Percentiles rank a stretch among this genome's conserved stretches.
These are phyloP conservation scores for Roridomyces roridus DNA, from an alignment of 768 basidiomycete species.

Conservation along the genomic window DNA sequence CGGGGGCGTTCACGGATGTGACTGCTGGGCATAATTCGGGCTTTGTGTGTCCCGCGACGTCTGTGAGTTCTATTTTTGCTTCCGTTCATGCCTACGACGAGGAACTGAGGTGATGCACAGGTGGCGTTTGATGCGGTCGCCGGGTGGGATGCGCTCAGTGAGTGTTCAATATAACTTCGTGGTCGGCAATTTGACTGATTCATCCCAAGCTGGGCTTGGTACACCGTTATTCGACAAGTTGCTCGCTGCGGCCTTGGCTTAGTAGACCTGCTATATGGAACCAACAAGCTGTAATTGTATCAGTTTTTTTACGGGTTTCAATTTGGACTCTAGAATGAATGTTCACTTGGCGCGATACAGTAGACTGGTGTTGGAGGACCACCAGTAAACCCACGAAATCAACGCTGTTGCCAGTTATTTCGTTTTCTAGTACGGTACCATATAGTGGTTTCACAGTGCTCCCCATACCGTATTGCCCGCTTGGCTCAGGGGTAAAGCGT, in stretches of 20 bases:
- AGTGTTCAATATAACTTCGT: too few species aligned
- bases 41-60: constrained; percentile 1
- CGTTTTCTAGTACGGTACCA: background rate
- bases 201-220: background rate
- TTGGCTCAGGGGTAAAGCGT: background rate
- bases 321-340: too few species aligned
- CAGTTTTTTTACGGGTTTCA: too few species aligned
- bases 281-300: too few species aligned
- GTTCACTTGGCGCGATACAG: too few species aligned
- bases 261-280: too few species aligned
- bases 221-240: background rate
- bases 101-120: background rate
- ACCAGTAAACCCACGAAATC: too few species aligned
- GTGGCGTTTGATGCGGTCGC: background rate
- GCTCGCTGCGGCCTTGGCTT: background rate
- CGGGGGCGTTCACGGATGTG: background rate
- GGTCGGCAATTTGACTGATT: background rate
- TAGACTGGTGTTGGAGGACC: too few species aligned
- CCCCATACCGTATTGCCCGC: background rate
- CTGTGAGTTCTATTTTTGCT: background rate
- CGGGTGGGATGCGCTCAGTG: background rate
- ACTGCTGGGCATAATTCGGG: constrained; percentile 5
- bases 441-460: background rate
- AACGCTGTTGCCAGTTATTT: too few species aligned
- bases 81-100: too few species aligned